These are phyloP conservation scores for Otatea glauca DNA, from an alignment of 176 grass and related monocot genomes.

Conservation along the genomic window DNA sequence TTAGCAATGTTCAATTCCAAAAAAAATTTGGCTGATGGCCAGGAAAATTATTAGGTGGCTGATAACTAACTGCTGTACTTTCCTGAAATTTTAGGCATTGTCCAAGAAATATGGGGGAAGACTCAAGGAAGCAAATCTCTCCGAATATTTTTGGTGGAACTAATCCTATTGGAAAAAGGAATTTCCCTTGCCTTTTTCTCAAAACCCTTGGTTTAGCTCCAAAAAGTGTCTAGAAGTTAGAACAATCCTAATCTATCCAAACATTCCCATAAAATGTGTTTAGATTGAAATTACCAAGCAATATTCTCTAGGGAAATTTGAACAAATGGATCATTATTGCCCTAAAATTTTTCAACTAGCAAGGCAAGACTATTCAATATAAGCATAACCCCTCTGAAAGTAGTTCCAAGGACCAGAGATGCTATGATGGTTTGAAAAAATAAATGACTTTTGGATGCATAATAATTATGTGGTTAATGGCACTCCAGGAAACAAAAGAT, in stretches of 20 bases:
- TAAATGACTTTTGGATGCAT: background rate
- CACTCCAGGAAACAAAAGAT: background rate
- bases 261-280: background rate
- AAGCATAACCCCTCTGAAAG: background rate
- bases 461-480: background rate
- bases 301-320: background rate
- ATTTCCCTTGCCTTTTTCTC: background rate
- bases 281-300: background rate
- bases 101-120: slow-evolving; percentile 9
- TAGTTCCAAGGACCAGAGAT: background rate
- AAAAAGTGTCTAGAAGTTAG: background rate
- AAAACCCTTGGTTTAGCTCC: background rate
- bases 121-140: slow-evolving; percentile 11
- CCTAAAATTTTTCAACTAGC: background rate
- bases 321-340: background rate
- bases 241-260: background rate
- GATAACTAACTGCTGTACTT: background rate
- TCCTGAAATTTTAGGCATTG: background rate
- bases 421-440: background rate
- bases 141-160: background rate
- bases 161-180: slow-evolving; percentile 17
- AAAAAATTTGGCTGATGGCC: background rate
- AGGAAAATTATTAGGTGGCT: background rate
- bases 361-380: background rate
- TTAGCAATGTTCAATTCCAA: background rate